These are phyloP conservation scores for Isoetes taiwanensis DNA, from an alignment of 75 land plant species.

Conservation along the genomic window DNA sequence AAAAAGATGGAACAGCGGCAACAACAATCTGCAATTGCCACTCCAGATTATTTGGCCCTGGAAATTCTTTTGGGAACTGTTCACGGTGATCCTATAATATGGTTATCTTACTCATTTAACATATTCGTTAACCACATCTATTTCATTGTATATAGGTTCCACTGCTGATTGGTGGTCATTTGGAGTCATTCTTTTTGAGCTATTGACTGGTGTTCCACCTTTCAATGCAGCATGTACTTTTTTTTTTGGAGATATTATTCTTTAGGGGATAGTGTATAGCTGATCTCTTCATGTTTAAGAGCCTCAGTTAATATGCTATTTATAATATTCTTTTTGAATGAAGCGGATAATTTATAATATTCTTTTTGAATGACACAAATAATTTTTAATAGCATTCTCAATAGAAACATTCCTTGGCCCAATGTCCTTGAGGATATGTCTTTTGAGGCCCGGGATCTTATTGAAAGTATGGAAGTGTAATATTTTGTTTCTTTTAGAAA, in stretches of 20 bases:
- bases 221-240: constrained; percentile 91
- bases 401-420: constrained; percentile 96
- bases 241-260: constrained; percentile 34
- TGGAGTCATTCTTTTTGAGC: constrained; percentile 89
- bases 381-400: constrained; percentile 95
- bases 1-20: constrained; percentile 54
- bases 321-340: too few species aligned
- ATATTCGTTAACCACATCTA: too few species aligned
- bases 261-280: too few species aligned
- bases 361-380: too few species aligned
- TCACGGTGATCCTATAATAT: constrained; percentile 45
- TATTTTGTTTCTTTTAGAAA: background rate
- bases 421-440: constrained; percentile 86
- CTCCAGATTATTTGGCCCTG: constrained; percentile 98
- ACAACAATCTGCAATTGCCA: constrained; percentile 94
- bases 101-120: background rate
- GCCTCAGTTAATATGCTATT: too few species aligned
- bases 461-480: constrained; percentile 37
- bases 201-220: constrained; percentile 92
- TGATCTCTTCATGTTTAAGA: too few species aligned
- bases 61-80: constrained; percentile 95
- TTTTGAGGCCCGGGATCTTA: constrained; percentile 67
- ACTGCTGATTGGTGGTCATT: constrained; percentile 99
- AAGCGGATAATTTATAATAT: too few species aligned
- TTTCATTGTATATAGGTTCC: constrained; percentile 41